Percentiles rank a stretch among this genome's conserved stretches.
Conservation (phyloP, 2,329 filamentous ascomycete species). For the Paradendryphiella salina region DNA sequence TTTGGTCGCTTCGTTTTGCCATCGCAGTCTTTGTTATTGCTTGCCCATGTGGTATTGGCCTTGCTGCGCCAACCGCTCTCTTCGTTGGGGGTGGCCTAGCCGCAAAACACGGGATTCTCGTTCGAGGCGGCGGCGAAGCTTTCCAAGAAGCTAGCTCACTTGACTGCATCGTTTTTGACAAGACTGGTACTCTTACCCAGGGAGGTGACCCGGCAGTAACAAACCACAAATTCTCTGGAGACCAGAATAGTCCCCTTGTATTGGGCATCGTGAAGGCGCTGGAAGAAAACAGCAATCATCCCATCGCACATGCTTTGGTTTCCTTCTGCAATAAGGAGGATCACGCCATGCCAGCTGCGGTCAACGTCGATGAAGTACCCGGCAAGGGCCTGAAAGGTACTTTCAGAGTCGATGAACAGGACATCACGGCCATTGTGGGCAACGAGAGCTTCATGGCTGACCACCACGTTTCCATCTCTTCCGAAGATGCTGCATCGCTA, state of each 20-base stretch:
- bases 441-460: constrained; percentile 70
- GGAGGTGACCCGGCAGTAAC: constrained; percentile 72
- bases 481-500: constrained; percentile 25
- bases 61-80: constrained; percentile 82
- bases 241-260: constrained; percentile 43
- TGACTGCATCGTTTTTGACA: constrained; percentile 83
- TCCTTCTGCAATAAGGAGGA: constrained; percentile 58
- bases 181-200: constrained; percentile 80
- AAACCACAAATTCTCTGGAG: constrained; percentile 50
- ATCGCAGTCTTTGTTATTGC: constrained; percentile 87
- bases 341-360: constrained; percentile 21
- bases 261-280: constrained; percentile 62
- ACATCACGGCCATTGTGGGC: constrained; percentile 62
- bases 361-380: constrained; percentile 65
- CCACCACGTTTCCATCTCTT: constrained; percentile 38
- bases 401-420: constrained; percentile 46
- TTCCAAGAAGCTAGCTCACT: constrained; percentile 82
- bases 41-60: constrained; percentile 79
- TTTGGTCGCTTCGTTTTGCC: constrained; percentile 79
- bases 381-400: constrained; percentile 70
- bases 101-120: constrained; percentile 77
- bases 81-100: constrained; percentile 82
- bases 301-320: constrained; percentile 71
- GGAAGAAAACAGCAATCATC: constrained; percentile 74
- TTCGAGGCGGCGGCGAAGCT: constrained; percentile 81